Evolutionary conservation across 2,329 filamentous ascomycete genomes (phyloP).

Genomic region (Fusarium stilboides): DNA sequence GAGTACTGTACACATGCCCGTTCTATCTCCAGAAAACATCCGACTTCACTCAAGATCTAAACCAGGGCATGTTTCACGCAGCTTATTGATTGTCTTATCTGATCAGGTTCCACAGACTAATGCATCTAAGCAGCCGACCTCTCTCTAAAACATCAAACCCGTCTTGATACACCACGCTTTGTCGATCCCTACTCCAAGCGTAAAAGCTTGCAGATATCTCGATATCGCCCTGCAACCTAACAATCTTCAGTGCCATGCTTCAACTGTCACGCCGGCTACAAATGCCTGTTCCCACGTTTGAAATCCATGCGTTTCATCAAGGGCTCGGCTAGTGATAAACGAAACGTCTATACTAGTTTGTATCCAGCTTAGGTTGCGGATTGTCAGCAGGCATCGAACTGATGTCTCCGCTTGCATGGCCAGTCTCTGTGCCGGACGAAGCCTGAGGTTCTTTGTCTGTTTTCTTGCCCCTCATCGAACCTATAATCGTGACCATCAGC

Average conservation of each 20-base stretch:
- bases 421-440: neutral
- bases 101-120: conserved; percentile 2
- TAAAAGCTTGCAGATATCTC: conserved; percentile 1
- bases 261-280: conserved; percentile 5
- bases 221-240: conserved; percentile 6
- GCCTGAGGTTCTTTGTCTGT: neutral
- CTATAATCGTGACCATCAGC: conserved; percentile 13
- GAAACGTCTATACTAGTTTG: conserved; percentile 8
- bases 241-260: neutral
- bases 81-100: conserved; percentile 5
- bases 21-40: conserved; percentile 15
- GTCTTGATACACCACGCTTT: conserved; percentile 4
- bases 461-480: neutral
- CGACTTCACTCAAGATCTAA: neutral
- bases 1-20: conserved; percentile 1
- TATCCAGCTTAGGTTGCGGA: conserved; percentile 1
- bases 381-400: neutral
- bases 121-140: neutral
- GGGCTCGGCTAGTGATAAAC: neutral
- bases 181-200: conserved; percentile 14
- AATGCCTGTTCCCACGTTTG: conserved; percentile 1
- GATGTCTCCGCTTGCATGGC: conserved; percentile 10
- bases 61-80: neutral
- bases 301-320: conserved; percentile 1
- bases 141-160: neutral